phyloP scores from a whole-genome alignment of 805 yeast species.

The Sungouiella blattae region DNA sequence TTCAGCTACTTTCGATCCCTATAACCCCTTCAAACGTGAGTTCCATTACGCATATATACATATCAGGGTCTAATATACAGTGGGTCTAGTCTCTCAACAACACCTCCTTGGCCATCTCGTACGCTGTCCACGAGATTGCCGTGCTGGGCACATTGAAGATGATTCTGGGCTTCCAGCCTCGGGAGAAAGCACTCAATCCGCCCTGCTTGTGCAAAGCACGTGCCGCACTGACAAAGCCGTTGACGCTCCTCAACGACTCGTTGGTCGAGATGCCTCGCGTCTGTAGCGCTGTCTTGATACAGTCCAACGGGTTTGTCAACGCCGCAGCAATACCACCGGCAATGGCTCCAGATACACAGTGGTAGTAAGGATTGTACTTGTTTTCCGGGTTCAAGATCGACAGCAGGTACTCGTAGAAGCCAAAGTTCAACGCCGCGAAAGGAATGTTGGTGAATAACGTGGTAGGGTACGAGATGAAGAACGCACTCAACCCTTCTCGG shows the following conservation, averaged over 20 bases:
- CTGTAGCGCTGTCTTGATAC: constrained; percentile 86
- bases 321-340: constrained; percentile 97
- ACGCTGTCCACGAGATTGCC: constrained; percentile 96
- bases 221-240: constrained; percentile 71
- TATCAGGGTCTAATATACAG: constrained; percentile 1
- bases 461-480: constrained; percentile 91
- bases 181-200: constrained; percentile 64
- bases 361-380: constrained; percentile 81
- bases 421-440: constrained; percentile 90
- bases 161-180: constrained; percentile 89
- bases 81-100: constrained; percentile 29
- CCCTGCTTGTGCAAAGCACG: constrained; percentile 56
- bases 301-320: constrained; percentile 89
- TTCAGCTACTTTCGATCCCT: no score
- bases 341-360: constrained; percentile 88
- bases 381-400: constrained; percentile 74
- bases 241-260: constrained; percentile 48
- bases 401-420: constrained; percentile 84
- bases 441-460: constrained; percentile 90
- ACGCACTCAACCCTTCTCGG: constrained; percentile 71
- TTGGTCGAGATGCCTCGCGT: constrained; percentile 62
- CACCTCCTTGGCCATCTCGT: constrained; percentile 90
- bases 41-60: constrained; percentile 4
- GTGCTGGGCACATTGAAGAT: constrained; percentile 93
- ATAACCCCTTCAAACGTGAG: no score